These are phyloP conservation scores for Colletotrichum sidae DNA, from an alignment of 2,329 filamentous ascomycete species.

Conservation along the genomic window DNA sequence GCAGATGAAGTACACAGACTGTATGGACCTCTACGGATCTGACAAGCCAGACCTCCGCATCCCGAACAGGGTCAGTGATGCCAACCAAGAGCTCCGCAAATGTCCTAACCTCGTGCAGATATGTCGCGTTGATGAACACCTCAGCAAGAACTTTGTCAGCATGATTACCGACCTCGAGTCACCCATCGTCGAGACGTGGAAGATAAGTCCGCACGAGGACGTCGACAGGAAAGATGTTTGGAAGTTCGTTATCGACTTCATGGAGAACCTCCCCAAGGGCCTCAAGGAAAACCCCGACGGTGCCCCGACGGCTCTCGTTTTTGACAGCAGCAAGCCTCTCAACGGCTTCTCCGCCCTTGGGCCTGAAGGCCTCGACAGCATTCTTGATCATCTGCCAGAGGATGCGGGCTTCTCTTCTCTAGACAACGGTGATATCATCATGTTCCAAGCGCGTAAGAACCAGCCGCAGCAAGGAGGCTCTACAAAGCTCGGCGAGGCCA, in stretches of 20 bases:
- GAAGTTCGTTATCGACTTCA: slow-evolving; percentile 75
- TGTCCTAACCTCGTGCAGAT: slow-evolving; percentile 62
- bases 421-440: slow-evolving; percentile 80
- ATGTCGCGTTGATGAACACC: slow-evolving; percentile 70
- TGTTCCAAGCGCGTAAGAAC: slow-evolving; percentile 82
- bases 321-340: slow-evolving; percentile 79
- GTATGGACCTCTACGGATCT: slow-evolving; percentile 84
- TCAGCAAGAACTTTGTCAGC: slow-evolving; percentile 72
- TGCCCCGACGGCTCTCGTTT: slow-evolving; percentile 83
- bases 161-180: slow-evolving; percentile 79
- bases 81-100: not conserved
- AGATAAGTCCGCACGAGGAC: slow-evolving; percentile 66
- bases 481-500: slow-evolving; percentile 76
- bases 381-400: slow-evolving; percentile 44
- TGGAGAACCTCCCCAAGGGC: slow-evolving; percentile 70
- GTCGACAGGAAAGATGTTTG: slow-evolving; percentile 64
- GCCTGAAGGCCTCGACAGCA: slow-evolving; percentile 42
- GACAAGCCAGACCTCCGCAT: slow-evolving; percentile 94
- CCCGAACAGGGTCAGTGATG: slow-evolving; percentile 66
- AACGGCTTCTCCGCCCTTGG: slow-evolving; percentile 83
- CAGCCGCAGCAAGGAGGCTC: slow-evolving; percentile 78
- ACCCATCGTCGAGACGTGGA: slow-evolving; percentile 81
- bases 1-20: slow-evolving; percentile 77
- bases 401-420: slow-evolving; percentile 49
- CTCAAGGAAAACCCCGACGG: slow-evolving; percentile 79